These are phyloP conservation scores for Diplodia intermedia DNA, from an alignment of 2,329 filamentous ascomycete genomes.

Conservation along the genomic window DNA sequence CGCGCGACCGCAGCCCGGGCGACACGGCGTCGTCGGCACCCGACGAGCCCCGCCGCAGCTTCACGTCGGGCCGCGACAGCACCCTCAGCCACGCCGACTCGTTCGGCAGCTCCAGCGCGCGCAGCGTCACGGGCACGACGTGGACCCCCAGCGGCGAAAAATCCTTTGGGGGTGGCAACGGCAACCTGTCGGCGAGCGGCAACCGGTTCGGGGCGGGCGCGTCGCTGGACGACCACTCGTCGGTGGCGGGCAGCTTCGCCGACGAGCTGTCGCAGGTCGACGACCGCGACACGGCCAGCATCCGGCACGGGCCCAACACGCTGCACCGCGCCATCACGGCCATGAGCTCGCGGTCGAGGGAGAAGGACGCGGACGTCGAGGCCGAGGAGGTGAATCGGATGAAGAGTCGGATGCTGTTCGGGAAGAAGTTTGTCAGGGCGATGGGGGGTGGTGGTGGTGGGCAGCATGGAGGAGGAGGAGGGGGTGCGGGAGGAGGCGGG, in stretches of 20 bases:
- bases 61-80: conserved; percentile 30
- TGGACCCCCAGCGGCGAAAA: neutral
- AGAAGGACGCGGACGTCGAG: conserved; percentile 28
- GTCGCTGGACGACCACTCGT: no score
- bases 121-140: conserved; percentile 23
- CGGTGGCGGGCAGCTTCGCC: conserved; percentile 38
- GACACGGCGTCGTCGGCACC: neutral
- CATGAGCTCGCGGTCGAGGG: conserved; percentile 36
- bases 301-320: conserved; percentile 43
- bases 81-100: conserved; percentile 28
- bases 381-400: conserved; percentile 36
- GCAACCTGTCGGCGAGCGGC: neutral
- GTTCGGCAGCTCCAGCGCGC: conserved; percentile 9
- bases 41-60: conserved; percentile 30
- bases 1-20: conserved; percentile 44
- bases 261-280: conserved; percentile 39
- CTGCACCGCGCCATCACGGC: conserved; percentile 45
- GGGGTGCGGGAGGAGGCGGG: no score
- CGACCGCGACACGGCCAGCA: conserved; percentile 35
- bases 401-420: conserved; percentile 36
- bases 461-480: neutral
- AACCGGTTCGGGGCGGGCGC: no score
- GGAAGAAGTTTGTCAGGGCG: conserved; percentile 36
- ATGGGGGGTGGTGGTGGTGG: neutral
- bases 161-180: neutral